Conservation (phyloP, 805 yeast species). For the Metschnikowia rubicola region DNA sequence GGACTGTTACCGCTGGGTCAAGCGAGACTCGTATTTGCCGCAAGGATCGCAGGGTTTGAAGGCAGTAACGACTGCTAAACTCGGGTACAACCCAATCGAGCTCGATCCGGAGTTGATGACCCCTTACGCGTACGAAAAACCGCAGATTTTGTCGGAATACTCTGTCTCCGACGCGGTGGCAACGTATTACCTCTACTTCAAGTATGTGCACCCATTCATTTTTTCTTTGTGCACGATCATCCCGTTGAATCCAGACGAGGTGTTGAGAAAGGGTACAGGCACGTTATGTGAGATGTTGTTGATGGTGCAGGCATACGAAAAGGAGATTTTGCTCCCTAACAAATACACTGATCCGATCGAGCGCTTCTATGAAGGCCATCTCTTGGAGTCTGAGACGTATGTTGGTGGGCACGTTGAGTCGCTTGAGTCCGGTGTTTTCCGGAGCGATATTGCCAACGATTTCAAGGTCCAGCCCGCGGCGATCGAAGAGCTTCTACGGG, state of each 20-base stretch:
- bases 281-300: constrained; percentile 96
- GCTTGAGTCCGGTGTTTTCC: constrained; percentile 94
- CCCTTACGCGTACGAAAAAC: constrained; percentile 92
- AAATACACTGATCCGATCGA: constrained; percentile 94
- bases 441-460: constrained; percentile 76
- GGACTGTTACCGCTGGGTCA: constrained; percentile 98
- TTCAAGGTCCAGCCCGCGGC: constrained; percentile 81
- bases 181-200: constrained; percentile 91
- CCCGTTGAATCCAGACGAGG: constrained; percentile 96
- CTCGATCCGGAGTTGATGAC: constrained; percentile 98
- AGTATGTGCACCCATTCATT: constrained; percentile 95
- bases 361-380: constrained; percentile 90
- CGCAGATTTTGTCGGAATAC: constrained; percentile 89
- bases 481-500: constrained; percentile 70
- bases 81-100: constrained; percentile 95
- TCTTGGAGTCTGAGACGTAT: constrained; percentile 91
- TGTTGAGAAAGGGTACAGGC: constrained; percentile 95
- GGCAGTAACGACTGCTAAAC: constrained; percentile 92
- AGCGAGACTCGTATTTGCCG: constrained; percentile 94
- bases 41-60: constrained; percentile 98
- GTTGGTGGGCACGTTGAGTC: constrained; percentile 99
- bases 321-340: constrained; percentile 78
- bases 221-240: constrained; percentile 93
- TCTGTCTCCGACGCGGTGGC: constrained; percentile 99
- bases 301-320: constrained; percentile 91